A percentile compares a stretch with the other conserved stretches of the same genome.
These are phyloP conservation scores for Fusarium sp. DNA, from an alignment of 2,329 filamentous ascomycete genomes.

Conservation along the genomic window DNA sequence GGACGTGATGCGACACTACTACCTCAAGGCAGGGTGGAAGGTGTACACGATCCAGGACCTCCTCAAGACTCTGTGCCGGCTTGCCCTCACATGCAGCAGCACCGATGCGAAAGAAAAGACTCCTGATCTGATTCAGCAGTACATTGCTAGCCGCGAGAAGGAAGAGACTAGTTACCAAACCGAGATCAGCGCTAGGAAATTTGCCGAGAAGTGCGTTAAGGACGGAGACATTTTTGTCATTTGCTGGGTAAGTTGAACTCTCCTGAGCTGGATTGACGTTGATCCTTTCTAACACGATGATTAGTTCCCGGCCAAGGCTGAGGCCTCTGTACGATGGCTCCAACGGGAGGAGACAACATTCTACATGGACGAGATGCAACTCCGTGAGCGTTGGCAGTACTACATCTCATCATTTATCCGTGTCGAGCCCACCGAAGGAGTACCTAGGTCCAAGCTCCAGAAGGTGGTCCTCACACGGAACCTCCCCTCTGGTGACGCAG, in stretches of 20 bases:
- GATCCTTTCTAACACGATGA: constrained; percentile 48
- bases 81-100: constrained; percentile 85
- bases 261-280: not conserved
- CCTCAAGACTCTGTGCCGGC: constrained; percentile 82
- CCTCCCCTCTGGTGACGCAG: constrained; percentile 70
- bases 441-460: constrained; percentile 72
- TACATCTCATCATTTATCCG: constrained; percentile 94
- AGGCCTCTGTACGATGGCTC: constrained; percentile 78
- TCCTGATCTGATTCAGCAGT: constrained; percentile 88
- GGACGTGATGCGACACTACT: constrained; percentile 91
- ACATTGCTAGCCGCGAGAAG: constrained; percentile 82
- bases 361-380: constrained; percentile 88
- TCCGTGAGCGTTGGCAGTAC: constrained; percentile 88
- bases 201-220: constrained; percentile 92
- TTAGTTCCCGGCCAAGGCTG: constrained; percentile 75
- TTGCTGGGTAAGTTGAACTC: constrained; percentile 78
- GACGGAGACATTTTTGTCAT: constrained; percentile 93
- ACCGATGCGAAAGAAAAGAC: constrained; percentile 94
- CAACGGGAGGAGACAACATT: constrained; percentile 80
- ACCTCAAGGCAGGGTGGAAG: constrained; percentile 90
- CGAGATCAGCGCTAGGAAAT: constrained; percentile 90
- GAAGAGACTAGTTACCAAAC: constrained; percentile 90
- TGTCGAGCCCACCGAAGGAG: constrained; percentile 87
- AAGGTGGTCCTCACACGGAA: constrained; percentile 79
- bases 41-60: constrained; percentile 94